Conservation (phyloP, 306 rosid species). For the Quercus engelmannii region DNA sequence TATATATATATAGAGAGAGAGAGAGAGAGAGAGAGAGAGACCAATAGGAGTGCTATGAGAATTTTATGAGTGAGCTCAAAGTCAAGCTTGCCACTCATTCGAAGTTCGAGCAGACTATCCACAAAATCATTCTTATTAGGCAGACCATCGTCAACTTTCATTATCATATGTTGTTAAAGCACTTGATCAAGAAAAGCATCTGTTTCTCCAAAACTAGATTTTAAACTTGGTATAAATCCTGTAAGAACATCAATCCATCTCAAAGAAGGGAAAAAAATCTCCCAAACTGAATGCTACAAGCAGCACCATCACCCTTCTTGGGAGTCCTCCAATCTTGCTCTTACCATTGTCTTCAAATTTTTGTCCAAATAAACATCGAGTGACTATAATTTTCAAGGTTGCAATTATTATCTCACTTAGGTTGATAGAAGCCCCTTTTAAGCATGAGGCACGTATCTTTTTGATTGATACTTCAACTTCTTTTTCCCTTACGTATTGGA, state of each 20-base stretch:
- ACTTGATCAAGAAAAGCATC: not conserved
- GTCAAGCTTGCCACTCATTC: not conserved
- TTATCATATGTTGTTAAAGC: not conserved
- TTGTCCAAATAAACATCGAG: not conserved
- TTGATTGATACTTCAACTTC: not conserved
- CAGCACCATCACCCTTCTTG: not conserved
- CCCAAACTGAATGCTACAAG: not conserved
- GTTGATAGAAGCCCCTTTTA: not conserved
- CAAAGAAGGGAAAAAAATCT: no score
- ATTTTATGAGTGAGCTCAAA: not conserved
- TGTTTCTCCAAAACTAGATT: no score
- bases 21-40: not conserved
- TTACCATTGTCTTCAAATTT: not conserved
- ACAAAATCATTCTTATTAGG: not conserved
- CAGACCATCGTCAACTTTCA: not conserved
- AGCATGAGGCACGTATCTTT: not conserved
- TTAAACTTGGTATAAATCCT: no score
- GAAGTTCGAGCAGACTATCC: conserved; percentile 12
- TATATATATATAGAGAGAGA: no score
- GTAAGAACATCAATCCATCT: no score
- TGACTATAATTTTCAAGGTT: not conserved
- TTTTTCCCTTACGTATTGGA: not conserved
- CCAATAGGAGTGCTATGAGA: not conserved
- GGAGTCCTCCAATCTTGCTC: not conserved
- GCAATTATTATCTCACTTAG: not conserved